Conservation (phyloP, 2,329 filamentous ascomycete genomes). For the Elsinoe fawcettii region DNA sequence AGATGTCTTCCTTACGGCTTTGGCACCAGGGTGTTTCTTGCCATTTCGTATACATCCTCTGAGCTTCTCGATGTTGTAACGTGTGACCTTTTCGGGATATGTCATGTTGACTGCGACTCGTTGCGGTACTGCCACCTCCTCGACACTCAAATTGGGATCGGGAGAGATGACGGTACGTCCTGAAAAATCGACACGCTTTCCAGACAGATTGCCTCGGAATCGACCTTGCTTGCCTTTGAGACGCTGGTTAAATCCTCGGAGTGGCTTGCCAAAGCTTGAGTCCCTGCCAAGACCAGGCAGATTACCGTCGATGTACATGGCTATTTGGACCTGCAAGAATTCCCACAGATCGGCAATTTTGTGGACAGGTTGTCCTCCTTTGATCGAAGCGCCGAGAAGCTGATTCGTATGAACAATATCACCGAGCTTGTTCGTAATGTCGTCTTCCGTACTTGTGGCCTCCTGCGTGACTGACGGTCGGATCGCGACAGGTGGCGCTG, state of each 20-base stretch:
- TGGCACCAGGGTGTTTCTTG: conserved; percentile 78
- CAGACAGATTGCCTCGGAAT: conserved; percentile 92
- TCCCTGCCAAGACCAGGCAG: conserved; percentile 79
- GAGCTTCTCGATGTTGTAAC: conserved; percentile 79
- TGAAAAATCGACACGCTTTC: conserved; percentile 98
- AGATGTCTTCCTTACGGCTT: conserved; percentile 65
- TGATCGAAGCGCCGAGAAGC: conserved; percentile 72
- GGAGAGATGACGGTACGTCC: conserved; percentile 96
- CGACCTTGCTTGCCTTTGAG: conserved; percentile 96
- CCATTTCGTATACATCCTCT: conserved; percentile 67
- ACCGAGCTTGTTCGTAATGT: conserved; percentile 91
- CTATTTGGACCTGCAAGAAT: conserved; percentile 87
- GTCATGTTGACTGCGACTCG: conserved; percentile 95
- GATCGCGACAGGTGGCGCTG: conserved; percentile 88
- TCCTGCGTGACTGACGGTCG: conserved; percentile 91
- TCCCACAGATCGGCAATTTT: conserved; percentile 99
- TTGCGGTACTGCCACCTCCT: conserved; percentile 85
- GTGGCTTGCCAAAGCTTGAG: conserved; percentile 76
- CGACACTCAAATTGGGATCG: conserved; percentile 86
- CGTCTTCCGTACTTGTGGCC: conserved; percentile 87
- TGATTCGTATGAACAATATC: conserved; percentile 92
- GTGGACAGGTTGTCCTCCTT: conserved; percentile 74
- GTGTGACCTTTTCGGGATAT: conserved; percentile 81
- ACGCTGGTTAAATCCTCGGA: conserved; percentile 88
- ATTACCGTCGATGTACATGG: conserved; percentile 97